phyloP scores from a whole-genome alignment of 768 basidiomycete genomes.

The Lactarius vividus region DNA sequence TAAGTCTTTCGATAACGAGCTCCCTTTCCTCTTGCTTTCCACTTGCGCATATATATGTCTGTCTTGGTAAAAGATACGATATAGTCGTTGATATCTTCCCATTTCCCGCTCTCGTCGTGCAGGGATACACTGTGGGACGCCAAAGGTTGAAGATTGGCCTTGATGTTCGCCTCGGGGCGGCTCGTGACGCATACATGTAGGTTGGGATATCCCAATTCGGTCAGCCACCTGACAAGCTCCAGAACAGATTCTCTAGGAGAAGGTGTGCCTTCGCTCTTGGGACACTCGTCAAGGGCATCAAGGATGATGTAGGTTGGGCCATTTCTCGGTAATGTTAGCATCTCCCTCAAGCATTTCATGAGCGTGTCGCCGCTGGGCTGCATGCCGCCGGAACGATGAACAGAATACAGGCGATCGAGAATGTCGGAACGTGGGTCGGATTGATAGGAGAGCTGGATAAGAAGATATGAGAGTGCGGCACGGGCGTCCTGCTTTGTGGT shows the following conservation, averaged over 20 bases:
- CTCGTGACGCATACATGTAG: not conserved
- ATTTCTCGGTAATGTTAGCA: not conserved
- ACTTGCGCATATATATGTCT: not conserved
- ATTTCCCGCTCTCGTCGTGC: not conserved
- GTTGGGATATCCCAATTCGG: not conserved
- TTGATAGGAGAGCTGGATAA: not conserved
- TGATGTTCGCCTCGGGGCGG: not conserved
- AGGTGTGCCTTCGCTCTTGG: not conserved
- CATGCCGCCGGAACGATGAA: too few species aligned
- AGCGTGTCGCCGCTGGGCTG: not conserved
- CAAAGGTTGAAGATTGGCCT: not conserved
- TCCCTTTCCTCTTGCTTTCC: too few species aligned
- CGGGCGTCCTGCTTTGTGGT: too few species aligned
- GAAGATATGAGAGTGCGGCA: not conserved
- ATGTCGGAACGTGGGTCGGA: not conserved
- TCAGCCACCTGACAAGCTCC: not conserved
- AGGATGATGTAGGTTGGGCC: not conserved
- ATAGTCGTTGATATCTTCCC: not conserved
- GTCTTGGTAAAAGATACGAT: not conserved
- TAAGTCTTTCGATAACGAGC: too few species aligned
- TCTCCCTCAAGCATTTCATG: not conserved
- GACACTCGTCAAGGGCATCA: not conserved
- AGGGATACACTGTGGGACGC: not conserved
- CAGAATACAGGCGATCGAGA: not conserved
- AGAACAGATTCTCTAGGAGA: not conserved